Percentiles rank a stretch among this genome's conserved stretches.
These are phyloP conservation scores for Tuber indicum DNA, from an alignment of 495 filamentous ascomycete genomes.

Conservation along the genomic window DNA sequence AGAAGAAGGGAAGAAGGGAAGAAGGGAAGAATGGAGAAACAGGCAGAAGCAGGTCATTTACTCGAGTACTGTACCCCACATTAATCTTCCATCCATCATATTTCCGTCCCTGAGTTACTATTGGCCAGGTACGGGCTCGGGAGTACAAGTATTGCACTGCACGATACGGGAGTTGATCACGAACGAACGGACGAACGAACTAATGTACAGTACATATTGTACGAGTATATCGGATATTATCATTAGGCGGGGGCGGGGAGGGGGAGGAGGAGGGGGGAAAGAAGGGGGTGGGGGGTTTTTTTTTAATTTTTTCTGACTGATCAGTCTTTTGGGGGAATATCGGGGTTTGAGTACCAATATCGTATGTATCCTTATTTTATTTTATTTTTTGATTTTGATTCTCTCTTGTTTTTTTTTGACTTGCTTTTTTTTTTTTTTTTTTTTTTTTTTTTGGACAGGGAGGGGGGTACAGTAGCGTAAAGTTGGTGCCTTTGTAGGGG, in stretches of 20 bases:
- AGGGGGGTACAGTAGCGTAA: neutral
- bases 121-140: neutral
- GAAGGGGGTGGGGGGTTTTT: neutral
- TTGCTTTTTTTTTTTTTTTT: neutral
- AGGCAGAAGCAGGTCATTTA: conserved; percentile 1
- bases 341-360: neutral
- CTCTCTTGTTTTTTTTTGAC: neutral
- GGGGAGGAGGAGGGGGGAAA: too few species aligned
- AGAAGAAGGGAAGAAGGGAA: neutral
- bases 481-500: neutral
- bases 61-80: neutral
- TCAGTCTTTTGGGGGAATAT: neutral
- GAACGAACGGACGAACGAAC: neutral
- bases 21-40: too few species aligned
- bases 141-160: neutral
- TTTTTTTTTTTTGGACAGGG: neutral
- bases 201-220: neutral
- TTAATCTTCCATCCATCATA: neutral
- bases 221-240: neutral
- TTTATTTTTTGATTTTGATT: neutral
- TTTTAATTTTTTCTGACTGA: neutral
- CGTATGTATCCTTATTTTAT: conserved; percentile 1
- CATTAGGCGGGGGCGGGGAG: neutral
- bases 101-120: neutral
- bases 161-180: neutral